Conservation (phyloP, 2,329 filamentous ascomycete species). For the Neurospora sp. region DNA sequence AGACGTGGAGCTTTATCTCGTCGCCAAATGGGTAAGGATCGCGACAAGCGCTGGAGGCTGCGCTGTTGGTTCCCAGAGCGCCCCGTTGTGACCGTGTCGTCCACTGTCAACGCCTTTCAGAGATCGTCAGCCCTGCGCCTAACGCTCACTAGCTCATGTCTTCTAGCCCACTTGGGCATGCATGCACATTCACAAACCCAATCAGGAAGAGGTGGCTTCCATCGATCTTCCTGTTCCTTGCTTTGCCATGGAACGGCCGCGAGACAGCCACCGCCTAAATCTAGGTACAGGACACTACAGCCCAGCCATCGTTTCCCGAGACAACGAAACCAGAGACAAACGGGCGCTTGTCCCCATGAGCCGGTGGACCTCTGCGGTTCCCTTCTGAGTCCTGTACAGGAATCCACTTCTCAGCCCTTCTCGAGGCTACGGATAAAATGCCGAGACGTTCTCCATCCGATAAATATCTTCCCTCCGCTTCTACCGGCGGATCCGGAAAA, state of each 20-base stretch:
- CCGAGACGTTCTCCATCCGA: background rate
- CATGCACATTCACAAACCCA: background rate
- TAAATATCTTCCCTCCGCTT: background rate
- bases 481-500: background rate
- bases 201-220: background rate
- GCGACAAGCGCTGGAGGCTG: background rate
- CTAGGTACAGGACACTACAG: background rate
- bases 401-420: background rate
- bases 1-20: background rate
- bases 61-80: background rate
- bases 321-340: background rate
- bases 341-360: background rate
- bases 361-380: background rate
- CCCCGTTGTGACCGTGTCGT: background rate
- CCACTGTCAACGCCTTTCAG: background rate
- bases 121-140: background rate
- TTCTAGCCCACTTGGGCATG: background rate
- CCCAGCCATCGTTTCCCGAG: background rate
- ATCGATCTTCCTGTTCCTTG: background rate
- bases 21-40: background rate
- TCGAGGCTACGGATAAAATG: background rate
- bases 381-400: background rate
- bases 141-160: background rate
- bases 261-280: background rate
- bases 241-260: background rate